phyloP scores from a whole-genome alignment of 1,284 basidiomycete genomes.

The Trichosporon asahii region DNA sequence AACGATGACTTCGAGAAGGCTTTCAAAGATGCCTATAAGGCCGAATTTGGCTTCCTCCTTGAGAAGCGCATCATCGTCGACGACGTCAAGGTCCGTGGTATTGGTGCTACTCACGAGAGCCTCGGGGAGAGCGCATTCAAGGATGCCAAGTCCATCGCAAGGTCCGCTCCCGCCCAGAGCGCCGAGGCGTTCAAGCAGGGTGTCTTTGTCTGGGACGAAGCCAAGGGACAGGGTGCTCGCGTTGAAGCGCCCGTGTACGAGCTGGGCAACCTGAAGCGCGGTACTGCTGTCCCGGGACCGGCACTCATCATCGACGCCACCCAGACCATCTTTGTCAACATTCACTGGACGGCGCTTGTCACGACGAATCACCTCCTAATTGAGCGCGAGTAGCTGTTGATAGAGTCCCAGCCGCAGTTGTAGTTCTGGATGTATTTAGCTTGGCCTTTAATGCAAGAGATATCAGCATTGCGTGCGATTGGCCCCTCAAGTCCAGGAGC shows the following conservation, averaged over 20 bases:
- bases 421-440: not conserved
- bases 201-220: constrained; percentile 29
- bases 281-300: constrained; percentile 60
- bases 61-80: constrained; percentile 80
- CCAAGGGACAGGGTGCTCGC: constrained; percentile 11
- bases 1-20: constrained; percentile 65
- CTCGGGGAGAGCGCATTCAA: constrained; percentile 75
- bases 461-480: not conserved
- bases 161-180: constrained; percentile 45
- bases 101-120: constrained; percentile 83
- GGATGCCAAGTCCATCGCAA: constrained; percentile 57
- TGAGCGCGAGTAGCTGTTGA: constrained; percentile 11
- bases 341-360: constrained; percentile 36
- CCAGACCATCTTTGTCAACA: constrained; percentile 44
- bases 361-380: constrained; percentile 20
- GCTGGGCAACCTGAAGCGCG: constrained; percentile 63
- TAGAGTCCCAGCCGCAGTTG: not conserved
- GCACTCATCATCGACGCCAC: constrained; percentile 44
- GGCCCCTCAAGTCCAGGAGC: not conserved
- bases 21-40: constrained; percentile 72
- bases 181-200: constrained; percentile 32
- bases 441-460: not conserved
- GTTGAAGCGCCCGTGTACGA: constrained; percentile 74
- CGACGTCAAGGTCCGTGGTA: constrained; percentile 75
- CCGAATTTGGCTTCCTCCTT: constrained; percentile 88